Percentiles rank a stretch among this genome's conserved stretches.
These are phyloP conservation scores for Colletotrichum somersetense DNA, from an alignment of 2,329 filamentous ascomycete genomes.

Conservation along the genomic window DNA sequence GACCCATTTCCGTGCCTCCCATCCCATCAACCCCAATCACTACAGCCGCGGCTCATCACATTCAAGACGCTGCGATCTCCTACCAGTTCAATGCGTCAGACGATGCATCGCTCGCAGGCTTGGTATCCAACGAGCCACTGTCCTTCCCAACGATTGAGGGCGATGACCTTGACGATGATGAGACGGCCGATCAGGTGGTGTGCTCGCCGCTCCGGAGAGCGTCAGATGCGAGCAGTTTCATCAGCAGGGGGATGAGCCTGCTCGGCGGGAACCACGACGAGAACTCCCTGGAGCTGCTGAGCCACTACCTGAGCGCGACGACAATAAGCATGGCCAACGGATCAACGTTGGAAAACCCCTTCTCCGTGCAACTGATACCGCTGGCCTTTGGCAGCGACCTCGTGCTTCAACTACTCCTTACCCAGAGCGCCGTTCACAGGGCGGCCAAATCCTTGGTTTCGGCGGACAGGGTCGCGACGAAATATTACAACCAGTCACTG, in stretches of 20 bases:
- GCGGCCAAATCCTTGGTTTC: conserved; percentile 48
- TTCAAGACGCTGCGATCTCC: neutral
- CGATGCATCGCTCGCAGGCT: neutral
- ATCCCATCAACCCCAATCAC: neutral
- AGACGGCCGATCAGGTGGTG: neutral
- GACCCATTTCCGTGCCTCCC: neutral
- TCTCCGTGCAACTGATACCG: conserved; percentile 59
- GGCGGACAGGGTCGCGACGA: conserved; percentile 50
- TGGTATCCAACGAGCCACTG: neutral
- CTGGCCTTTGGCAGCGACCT: conserved; percentile 60
- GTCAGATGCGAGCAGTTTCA: conserved; percentile 6
- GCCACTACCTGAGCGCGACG: conserved; percentile 59
- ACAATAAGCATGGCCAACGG: conserved; percentile 62
- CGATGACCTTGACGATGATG: conserved; percentile 1
- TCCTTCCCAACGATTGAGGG: neutral
- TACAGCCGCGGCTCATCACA: neutral
- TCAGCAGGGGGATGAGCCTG: neutral
- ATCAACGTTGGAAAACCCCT: conserved; percentile 60
- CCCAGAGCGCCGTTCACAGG: conserved; percentile 58
- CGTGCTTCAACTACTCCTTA: conserved; percentile 60
- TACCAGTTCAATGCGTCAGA: neutral
- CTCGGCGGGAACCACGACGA: conserved; percentile 43
- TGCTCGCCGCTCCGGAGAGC: neutral
- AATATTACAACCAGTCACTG: conserved; percentile 54
- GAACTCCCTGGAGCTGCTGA: conserved; percentile 58